Conservation (phyloP, 225 moss, liverwort and hornwort species). For the Rhytidiadelphus loreus region DNA sequence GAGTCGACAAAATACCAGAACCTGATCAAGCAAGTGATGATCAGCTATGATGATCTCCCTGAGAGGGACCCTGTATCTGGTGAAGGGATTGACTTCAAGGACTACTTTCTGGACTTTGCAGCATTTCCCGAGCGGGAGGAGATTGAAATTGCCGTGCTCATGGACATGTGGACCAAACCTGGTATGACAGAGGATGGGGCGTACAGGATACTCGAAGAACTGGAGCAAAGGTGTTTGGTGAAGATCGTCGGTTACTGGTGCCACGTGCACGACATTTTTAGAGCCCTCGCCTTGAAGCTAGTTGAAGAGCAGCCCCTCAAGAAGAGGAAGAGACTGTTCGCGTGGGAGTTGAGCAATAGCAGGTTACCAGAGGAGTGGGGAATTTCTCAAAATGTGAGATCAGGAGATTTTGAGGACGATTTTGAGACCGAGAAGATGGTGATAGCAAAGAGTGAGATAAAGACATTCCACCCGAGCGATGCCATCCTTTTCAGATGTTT, state of each 20-base stretch:
- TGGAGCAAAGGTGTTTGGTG: conserved; percentile 34
- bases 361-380: conserved; percentile 4
- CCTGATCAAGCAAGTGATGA: conserved; percentile 18
- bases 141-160: conserved; percentile 23
- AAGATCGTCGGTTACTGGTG: conserved; percentile 38
- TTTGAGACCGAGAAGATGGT: conserved; percentile 31
- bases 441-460: background rate
- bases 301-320: background rate
- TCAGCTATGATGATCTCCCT: conserved; percentile 37
- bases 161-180: conserved; percentile 37
- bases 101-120: conserved; percentile 33
- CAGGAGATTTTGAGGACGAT: background rate
- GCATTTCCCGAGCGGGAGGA: conserved; percentile 41
- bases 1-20: conserved; percentile 1
- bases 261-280: conserved; percentile 29
- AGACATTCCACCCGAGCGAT: background rate
- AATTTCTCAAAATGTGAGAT: background rate
- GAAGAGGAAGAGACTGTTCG: conserved; percentile 10
- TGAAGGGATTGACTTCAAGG: conserved; percentile 17
- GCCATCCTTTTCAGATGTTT: background rate
- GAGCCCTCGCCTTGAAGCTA: conserved; percentile 10
- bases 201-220: conserved; percentile 27
- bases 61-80: background rate
- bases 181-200: conserved; percentile 26
- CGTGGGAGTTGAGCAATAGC: background rate